phyloP scores from a whole-genome alignment of 441 rosid species.

The Kokia cookei region DNA sequence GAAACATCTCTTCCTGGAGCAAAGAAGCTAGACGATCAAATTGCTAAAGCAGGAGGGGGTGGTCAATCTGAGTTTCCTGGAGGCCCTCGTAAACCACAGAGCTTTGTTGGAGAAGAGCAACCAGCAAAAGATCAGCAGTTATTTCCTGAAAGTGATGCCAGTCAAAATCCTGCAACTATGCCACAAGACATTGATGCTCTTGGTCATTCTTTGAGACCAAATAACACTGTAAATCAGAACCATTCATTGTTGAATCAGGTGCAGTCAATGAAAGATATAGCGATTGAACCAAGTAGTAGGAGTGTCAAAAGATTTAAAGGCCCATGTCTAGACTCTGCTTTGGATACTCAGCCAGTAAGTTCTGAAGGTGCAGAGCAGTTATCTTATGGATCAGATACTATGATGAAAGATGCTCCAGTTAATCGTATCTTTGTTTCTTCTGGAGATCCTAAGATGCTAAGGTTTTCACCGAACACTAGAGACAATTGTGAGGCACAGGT shows the following conservation, averaged over 20 bases:
- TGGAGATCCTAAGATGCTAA: slow-evolving; percentile 36
- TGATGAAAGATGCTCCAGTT: slow-evolving; percentile 20
- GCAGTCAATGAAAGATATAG: slow-evolving; percentile 44
- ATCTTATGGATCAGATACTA: slow-evolving; percentile 17
- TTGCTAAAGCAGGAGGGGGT: slow-evolving; percentile 29
- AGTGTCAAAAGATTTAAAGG: slow-evolving; percentile 46
- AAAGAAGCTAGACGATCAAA: slow-evolving; percentile 34
- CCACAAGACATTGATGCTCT: slow-evolving; percentile 48
- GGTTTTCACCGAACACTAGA: slow-evolving; percentile 25
- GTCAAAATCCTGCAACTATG: slow-evolving; percentile 25
- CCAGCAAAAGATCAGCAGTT: slow-evolving; percentile 23
- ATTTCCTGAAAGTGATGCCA: slow-evolving; percentile 20
- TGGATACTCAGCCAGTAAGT: slow-evolving; percentile 25
- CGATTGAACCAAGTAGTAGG: slow-evolving; percentile 36
- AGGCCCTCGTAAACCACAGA: slow-evolving; percentile 17
- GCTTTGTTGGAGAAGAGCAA: slow-evolving; percentile 25
- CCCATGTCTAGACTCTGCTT: slow-evolving; percentile 17
- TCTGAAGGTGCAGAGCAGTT: slow-evolving; percentile 23
- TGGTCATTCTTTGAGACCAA: slow-evolving; percentile 43
- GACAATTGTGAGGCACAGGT: slow-evolving; percentile 25
- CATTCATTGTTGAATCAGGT: slow-evolving; percentile 39
- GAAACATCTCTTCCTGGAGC: slow-evolving; percentile 30
- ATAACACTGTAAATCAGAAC: slow-evolving; percentile 30
- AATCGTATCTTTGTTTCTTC: slow-evolving; percentile 16
- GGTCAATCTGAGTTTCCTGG: slow-evolving; percentile 30